phyloP scores from a whole-genome alignment of 768 basidiomycete genomes.

The Pholiota conissans region DNA sequence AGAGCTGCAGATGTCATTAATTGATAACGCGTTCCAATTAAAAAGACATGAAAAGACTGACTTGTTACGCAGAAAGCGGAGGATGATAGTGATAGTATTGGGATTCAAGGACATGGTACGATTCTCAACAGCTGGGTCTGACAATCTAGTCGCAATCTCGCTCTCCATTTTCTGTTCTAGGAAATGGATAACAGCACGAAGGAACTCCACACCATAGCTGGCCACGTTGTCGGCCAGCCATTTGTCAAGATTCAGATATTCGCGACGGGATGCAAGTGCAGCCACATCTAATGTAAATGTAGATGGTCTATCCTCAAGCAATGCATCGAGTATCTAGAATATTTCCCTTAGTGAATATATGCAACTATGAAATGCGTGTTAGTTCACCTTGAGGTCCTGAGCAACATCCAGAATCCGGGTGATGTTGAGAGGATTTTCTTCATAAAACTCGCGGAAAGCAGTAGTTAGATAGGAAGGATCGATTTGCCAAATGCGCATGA shows the following conservation, averaged over 20 bases:
- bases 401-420: slow-evolving; percentile 94
- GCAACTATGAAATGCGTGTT: background rate
- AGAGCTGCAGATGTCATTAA: slow-evolving; percentile 45
- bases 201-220: slow-evolving; percentile 80
- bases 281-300: slow-evolving; percentile 93
- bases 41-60: slow-evolving; percentile 34
- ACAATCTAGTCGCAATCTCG: slow-evolving; percentile 74
- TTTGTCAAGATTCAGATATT: slow-evolving; percentile 94
- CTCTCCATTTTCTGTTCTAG: slow-evolving; percentile 91
- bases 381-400: slow-evolving; percentile 84
- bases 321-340: slow-evolving; percentile 81
- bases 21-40: background rate
- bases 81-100: slow-evolving; percentile 87
- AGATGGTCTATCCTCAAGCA: slow-evolving; percentile 87
- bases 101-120: slow-evolving; percentile 88
- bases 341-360: background rate
- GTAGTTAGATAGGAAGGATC: slow-evolving; percentile 83
- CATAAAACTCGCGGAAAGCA: slow-evolving; percentile 90
- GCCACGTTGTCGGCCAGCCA: slow-evolving; percentile 91
- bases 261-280: slow-evolving; percentile 87
- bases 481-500: slow-evolving; percentile 95
- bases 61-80: slow-evolving; percentile 86
- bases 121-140: slow-evolving; percentile 76
- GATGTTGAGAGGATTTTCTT: slow-evolving; percentile 90
- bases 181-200: slow-evolving; percentile 85